Conservation (phyloP, 176 grass and related monocot species). For the Oryza brachyantha region DNA sequence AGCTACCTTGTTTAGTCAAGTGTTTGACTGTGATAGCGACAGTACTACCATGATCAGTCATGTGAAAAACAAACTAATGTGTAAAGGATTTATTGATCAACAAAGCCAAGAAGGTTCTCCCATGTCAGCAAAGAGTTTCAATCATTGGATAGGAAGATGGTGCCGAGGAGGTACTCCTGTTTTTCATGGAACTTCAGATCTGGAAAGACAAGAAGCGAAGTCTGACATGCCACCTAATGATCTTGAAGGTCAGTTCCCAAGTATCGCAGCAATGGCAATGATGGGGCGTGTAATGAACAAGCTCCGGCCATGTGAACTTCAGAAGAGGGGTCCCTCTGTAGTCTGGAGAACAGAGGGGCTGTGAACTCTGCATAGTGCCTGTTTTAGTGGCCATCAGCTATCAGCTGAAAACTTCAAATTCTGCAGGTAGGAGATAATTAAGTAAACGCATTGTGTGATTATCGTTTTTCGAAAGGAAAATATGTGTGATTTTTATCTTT, state of each 20-base stretch:
- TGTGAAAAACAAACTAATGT: slow-evolving; percentile 12
- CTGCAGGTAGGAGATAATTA: not conserved
- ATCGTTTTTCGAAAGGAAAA: not conserved
- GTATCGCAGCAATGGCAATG: slow-evolving; percentile 59
- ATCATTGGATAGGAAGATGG: slow-evolving; percentile 77
- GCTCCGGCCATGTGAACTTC: slow-evolving; percentile 35
- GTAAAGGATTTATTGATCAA: slow-evolving; percentile 21
- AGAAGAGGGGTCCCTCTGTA: slow-evolving; percentile 44
- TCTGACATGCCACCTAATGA: slow-evolving; percentile 33
- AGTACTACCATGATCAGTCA: slow-evolving; percentile 28
- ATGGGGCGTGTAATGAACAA: slow-evolving; percentile 55
- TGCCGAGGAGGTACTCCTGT: slow-evolving; percentile 26
- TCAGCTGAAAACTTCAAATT: not conserved
- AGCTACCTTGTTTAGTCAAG: slow-evolving; percentile 21
- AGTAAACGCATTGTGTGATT: not conserved
- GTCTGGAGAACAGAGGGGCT: slow-evolving; percentile 40
- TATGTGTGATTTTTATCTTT: not conserved
- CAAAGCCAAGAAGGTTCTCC: slow-evolving; percentile 35
- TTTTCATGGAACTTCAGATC: slow-evolving; percentile 29
- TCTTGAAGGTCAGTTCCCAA: slow-evolving; percentile 52
- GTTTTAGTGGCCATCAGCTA: not conserved
- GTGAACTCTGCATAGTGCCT: slow-evolving; percentile 20
- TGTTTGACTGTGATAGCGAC: slow-evolving; percentile 8
- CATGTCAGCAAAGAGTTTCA: slow-evolving; percentile 37
- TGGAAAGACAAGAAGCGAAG: slow-evolving; percentile 12